Evolutionary conservation across 257 asterid genomes (phyloP).

Genomic region (Agastache rugosa): DNA sequence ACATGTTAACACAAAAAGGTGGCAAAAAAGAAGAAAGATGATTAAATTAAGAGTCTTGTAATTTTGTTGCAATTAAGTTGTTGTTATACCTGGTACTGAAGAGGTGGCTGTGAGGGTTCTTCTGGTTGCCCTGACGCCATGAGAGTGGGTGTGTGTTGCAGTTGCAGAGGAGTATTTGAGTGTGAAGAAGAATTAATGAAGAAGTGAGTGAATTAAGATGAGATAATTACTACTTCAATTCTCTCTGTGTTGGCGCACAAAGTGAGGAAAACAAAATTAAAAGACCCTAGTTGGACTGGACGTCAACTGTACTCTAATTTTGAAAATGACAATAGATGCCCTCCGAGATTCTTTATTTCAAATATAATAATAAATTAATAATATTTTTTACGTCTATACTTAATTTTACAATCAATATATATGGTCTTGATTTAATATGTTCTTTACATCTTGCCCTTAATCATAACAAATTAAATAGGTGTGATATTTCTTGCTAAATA

Average conservation of each 20-base stretch:
- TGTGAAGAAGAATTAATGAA: constrained; percentile 31
- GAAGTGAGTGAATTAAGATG: constrained; percentile 36
- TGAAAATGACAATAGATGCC: constrained; percentile 45
- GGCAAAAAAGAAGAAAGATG: neutral
- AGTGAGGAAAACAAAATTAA: neutral
- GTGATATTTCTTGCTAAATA: too few species aligned
- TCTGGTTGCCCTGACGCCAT: constrained; percentile 63
- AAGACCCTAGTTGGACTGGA: neutral
- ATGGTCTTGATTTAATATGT: too few species aligned
- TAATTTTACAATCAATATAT: too few species aligned
- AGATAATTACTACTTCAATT: neutral
- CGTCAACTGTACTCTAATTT: constrained; percentile 25
- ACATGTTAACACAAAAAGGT: neutral
- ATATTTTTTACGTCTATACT: too few species aligned
- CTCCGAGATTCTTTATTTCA: neutral
- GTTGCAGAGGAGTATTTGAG: constrained; percentile 6
- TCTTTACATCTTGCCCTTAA: too few species aligned
- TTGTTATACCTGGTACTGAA: constrained; percentile 72
- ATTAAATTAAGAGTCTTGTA: neutral
- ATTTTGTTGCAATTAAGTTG: neutral
- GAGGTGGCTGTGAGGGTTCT: constrained; percentile 50
- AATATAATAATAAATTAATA: too few species aligned
- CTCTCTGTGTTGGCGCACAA: constrained; percentile 9
- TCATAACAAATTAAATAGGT: too few species aligned
- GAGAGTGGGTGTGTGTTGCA: constrained; percentile 3